A percentile compares a stretch with the other conserved stretches of the same genome.
phyloP scores from a whole-genome alignment of 129 eudicot genomes.

The Tanacetum coccineum region DNA sequence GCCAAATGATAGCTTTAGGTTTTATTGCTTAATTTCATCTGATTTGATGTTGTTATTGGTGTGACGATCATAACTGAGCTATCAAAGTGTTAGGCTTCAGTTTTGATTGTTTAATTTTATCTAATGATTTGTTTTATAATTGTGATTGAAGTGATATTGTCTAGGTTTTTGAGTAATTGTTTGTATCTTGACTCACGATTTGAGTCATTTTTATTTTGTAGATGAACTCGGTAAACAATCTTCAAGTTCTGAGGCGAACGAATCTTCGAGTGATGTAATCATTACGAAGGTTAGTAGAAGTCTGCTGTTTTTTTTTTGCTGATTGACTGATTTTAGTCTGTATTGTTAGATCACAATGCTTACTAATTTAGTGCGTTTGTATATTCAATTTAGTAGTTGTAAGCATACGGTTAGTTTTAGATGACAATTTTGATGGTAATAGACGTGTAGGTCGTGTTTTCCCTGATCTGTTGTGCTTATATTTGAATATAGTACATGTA shows the following conservation, averaged over 20 bases:
- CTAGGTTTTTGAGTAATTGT: neutral
- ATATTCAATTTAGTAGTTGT: too few relatives aligned
- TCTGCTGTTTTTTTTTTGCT: neutral
- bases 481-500: too few relatives aligned
- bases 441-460: neutral
- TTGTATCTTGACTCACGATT: conserved; percentile 1
- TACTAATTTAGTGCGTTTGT: too few relatives aligned
- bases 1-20: neutral
- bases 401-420: neutral
- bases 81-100: too few relatives aligned
- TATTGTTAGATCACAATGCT: neutral
- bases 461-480: too few relatives aligned
- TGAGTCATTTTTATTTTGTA: conserved; percentile 10
- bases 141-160: neutral
- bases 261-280: conserved; percentile 32
- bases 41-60: too few relatives aligned
- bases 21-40: neutral
- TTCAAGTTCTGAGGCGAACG: conserved; percentile 31
- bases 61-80: too few relatives aligned
- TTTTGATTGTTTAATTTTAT: too few relatives aligned
- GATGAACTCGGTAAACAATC: conserved; percentile 41
- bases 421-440: neutral
- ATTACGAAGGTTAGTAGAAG: conserved; percentile 43
- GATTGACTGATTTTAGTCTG: neutral
- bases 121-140: neutral